Evolutionary conservation across 108 stramenopile species (phyloP).

Genomic region (Nitzschia sp.): DNA sequence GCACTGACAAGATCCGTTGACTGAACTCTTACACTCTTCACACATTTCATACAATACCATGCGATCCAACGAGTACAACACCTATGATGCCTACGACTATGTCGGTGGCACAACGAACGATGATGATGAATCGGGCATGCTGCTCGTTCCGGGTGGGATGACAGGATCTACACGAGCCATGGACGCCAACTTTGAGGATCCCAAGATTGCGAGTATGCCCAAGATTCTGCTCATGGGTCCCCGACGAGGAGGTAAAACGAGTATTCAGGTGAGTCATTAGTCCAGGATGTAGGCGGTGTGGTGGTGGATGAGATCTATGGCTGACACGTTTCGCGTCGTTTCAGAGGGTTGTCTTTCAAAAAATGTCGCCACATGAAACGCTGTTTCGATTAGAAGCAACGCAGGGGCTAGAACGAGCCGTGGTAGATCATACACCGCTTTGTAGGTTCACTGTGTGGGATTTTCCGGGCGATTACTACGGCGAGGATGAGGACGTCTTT

Average conservation of each 20-base stretch:
- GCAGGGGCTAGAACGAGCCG: constrained; percentile 71
- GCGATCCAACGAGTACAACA: constrained; percentile 33
- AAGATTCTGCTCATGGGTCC: constrained; percentile 96
- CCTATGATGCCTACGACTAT: constrained; percentile 37
- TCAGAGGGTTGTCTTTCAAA: constrained; percentile 97
- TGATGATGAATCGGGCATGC: constrained; percentile 23
- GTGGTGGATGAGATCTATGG: no score
- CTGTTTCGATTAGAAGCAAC: constrained; percentile 93
- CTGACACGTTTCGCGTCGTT: no score
- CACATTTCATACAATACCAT: no score
- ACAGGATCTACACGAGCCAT: constrained; percentile 5
- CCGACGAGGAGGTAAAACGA: constrained; percentile 88
- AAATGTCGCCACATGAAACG: constrained; percentile 99
- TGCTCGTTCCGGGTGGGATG: constrained; percentile 9
- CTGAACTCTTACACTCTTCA: no score
- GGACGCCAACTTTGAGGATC: constrained; percentile 78
- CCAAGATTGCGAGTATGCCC: constrained; percentile 80
- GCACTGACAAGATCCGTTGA: no score
- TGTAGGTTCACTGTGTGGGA: constrained; percentile 98
- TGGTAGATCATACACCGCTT: constrained; percentile 93
- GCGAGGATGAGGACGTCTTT: constrained; percentile 57
- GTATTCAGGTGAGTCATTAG: constrained; percentile 78
- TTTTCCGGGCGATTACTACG: constrained; percentile 96
- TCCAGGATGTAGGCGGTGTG: no score
- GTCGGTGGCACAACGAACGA: constrained; percentile 19